Base-by-base conservation (phyloP, 2,329 filamentous ascomycete species). In the Alternaria incomplexa region DNA sequence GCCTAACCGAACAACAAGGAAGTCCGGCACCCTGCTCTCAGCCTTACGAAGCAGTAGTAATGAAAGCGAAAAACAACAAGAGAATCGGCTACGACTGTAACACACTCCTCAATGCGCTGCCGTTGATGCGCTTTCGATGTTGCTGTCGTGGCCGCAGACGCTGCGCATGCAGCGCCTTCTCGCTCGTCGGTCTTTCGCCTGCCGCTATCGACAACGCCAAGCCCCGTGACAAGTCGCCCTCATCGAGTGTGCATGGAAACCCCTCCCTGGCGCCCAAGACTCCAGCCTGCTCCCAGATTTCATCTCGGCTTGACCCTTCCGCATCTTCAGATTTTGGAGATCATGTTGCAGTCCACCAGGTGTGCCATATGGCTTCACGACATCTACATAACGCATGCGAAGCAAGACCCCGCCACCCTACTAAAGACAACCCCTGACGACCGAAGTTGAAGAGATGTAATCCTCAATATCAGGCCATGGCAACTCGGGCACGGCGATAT, bases 1-100 rank as follows among this genome's bases (percentile, higher is more conserved):
- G 68, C 66, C 76, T 77, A 76, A 73, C 76, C 74, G 74, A 77
- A 72, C 73, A 71, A 60, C 66, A 70, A 64, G 63, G 73, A 65
- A 68, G 67, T 67, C 67, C 59, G 68, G 66, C 61, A 65, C 61
- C 45, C 53, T 65, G 66, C 63, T 65, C 58, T 62, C 68, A 65
- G 64, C 63, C 68, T 63, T 56, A 50, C 65, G 46, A 56, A 26
- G 40, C 57, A 59, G 45, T 46, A 63, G 58, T 48, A 44, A 67
- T 50, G 61, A 59, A 58, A 52, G 55, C 63, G 23, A 56, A 46
- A 56, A 64, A 60, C 43, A 63, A 58, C 61, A 63, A 55, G 63
- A 44, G 52, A 68, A 43, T 51, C 56, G 53, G 50, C 62, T 56
- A 61, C 56, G 56, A 63, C 66, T 52, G 50, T 59, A 60, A 63